These are phyloP conservation scores for Saccharomycopsis capsularis DNA, from an alignment of 805 yeast species.

Conservation along the genomic window DNA sequence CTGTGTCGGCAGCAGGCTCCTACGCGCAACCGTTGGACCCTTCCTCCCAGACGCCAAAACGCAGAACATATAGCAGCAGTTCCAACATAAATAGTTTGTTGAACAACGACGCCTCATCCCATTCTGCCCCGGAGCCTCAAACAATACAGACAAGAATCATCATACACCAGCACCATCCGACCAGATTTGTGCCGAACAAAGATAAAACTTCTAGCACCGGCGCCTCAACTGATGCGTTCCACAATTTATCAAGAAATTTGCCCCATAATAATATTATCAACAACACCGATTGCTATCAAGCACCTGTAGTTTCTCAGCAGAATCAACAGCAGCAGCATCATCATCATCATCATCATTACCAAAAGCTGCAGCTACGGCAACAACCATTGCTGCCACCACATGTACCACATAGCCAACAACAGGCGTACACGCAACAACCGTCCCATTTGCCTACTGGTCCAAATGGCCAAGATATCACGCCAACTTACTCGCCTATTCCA, in stretches of 20 bases:
- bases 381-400: no score
- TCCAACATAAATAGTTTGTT: slow-evolving; percentile 12
- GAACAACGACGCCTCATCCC: slow-evolving; percentile 5
- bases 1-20: no score
- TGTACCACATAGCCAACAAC: no score
- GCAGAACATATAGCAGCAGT: background rate
- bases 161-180: slow-evolving; percentile 21
- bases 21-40: background rate
- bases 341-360: background rate
- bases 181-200: slow-evolving; percentile 1
- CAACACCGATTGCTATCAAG: background rate
- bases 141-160: slow-evolving; percentile 18
- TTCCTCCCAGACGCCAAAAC: background rate
- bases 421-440: no score
- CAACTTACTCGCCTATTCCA: background rate
- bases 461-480: slow-evolving; percentile 19
- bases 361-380: no score
- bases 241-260: background rate
- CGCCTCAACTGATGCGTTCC: background rate
- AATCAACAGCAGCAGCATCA: background rate
- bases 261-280: no score
- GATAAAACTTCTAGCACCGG: background rate
- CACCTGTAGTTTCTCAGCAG: no score
- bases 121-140: background rate
- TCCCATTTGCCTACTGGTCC: background rate